Conservation (phyloP, 805 yeast species). For the Candida vaughaniae region DNA sequence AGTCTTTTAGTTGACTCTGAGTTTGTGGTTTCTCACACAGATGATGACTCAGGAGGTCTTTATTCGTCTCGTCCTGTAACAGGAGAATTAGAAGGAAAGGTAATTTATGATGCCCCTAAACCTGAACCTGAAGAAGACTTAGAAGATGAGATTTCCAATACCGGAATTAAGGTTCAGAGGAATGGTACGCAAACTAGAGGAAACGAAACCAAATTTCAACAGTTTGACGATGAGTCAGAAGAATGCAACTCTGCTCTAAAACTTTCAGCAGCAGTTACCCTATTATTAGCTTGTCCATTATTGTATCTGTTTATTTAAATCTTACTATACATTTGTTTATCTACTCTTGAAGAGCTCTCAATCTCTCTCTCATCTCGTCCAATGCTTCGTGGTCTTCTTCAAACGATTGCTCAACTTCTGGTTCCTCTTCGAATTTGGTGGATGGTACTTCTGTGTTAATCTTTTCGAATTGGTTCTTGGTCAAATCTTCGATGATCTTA, state of each 20-base stretch:
- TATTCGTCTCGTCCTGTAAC: constrained; percentile 3
- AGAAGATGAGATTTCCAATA: too few relatives aligned
- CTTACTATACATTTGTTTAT: too few relatives aligned
- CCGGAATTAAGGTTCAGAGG: too few relatives aligned
- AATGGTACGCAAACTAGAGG: too few relatives aligned
- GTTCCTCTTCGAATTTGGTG: constrained; percentile 16
- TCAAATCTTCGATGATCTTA: constrained; percentile 47
- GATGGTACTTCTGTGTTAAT: constrained; percentile 34
- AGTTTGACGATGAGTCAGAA: constrained; percentile 5
- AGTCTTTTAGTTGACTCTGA: constrained; percentile 9
- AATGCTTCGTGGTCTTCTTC: constrained; percentile 67
- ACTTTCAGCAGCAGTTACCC: neutral
- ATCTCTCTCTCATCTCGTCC: constrained; percentile 84
- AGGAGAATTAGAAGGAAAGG: constrained; percentile 7
- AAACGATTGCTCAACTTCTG: constrained; percentile 10
- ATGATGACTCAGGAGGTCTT: constrained; percentile 3
- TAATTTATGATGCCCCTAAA: neutral
- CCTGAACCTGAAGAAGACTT: neutral
- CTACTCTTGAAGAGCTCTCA: constrained; percentile 69
- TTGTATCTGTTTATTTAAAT: neutral
- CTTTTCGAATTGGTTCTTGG: constrained; percentile 39
- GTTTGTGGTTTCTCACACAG: constrained; percentile 11
- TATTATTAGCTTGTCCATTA: neutral
- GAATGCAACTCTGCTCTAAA: neutral
- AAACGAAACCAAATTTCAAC: constrained; percentile 5